Base-by-base conservation (phyloP, 73 alveolate species). In the Effrenium voratum region DNA sequence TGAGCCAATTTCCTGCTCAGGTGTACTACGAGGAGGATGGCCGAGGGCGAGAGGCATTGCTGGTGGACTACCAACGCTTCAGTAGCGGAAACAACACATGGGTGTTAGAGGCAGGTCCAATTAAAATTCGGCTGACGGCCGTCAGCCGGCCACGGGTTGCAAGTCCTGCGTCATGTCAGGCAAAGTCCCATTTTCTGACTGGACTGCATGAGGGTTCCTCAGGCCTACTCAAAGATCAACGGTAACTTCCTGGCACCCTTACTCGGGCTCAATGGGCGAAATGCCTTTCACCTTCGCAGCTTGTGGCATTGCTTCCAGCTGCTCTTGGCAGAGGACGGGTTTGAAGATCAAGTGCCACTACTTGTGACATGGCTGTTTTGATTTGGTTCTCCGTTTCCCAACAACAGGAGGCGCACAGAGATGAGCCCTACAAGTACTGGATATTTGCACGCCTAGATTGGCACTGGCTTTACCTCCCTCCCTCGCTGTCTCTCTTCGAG, bases 211-310 rank as follows among this genome's bases (percentile, higher is more conserved):
- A n/a, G n/a, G n/a, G n/a, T n/a, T n/a, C n/a, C n/a, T n/a, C 84
- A 90, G 97, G 97, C 49, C 43, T 90, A 90, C 55, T 32, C n/a
- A 5, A 41, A 90, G n/a, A 90, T 90, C 80, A 73, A 86, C 16
- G 97, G 97, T 60, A 90, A 34, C 59, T 90, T 90, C 87, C 40
- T 90, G 55, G 97, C 77, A 46, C 97, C 97, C n/a, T 76, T 90
- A 43, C 32, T 43, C 75, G n/a, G n/a, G n/a, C 40, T 66, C 5
- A n/a, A 66, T 26, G 79, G 79, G n/a, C 73, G 92, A 24, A 81
- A 81, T 81, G 92, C 92, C 30, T 88, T 88, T 40, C 95, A 88
- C 55, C 45, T 88, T 34, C 95, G 95, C 15, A 88, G 50, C 19
- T 30, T 88, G 49, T 88, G 80, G 50, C 95, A 88, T 16, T 88